Base-by-base conservation (phyloP, 768 basidiomycete species). In the Lactarius sp. region DNA sequence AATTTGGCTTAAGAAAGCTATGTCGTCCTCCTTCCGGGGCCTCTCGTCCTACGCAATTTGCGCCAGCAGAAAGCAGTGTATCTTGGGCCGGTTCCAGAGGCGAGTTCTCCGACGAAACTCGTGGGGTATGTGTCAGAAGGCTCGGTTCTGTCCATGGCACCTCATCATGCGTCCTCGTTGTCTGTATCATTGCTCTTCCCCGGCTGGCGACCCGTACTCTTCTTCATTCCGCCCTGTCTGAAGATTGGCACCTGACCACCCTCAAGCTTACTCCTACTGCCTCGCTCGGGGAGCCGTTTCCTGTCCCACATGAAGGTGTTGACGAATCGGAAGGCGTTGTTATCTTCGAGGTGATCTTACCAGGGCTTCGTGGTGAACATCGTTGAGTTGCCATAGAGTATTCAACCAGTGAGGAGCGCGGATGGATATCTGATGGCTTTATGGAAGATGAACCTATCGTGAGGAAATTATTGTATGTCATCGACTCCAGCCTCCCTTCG, bases 241-340 rank as follows among this genome's bases (percentile, higher is more conserved):
- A 66, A 22, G 41, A 60, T 10, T 71, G 72, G 42, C 66, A 56
- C 9, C 86, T 88, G 2, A 68, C 69, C 4, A 75, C 75, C 4
- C 75, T 89, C 33, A 85, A 80, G 70, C 79, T 90, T 6, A 75
- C 92, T 8, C 91, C 90, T 1, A 79, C 79, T 67, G 84, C 87
- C 33, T 68, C 77, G 10, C 75, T 78, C 13, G 82, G 78, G 3
- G 74, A 73, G 46, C 72, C 76, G 10, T 92, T 91, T 68, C 90
- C 90, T 6, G 74, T 82, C 0, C 86, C 88, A 14, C 73, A 82
- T 16, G 85, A 87, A 72, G 90, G 90, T 0, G 72, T 81, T 0
- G 87, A 89, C 58, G 88, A 92, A 71, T 87, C 86, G 10, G 89
- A 90, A 61, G 89, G 88, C 0, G 76, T 87, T 1, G 85, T 85